Conservation (phyloP, 345 rosid species). For the Linum trigynum region DNA sequence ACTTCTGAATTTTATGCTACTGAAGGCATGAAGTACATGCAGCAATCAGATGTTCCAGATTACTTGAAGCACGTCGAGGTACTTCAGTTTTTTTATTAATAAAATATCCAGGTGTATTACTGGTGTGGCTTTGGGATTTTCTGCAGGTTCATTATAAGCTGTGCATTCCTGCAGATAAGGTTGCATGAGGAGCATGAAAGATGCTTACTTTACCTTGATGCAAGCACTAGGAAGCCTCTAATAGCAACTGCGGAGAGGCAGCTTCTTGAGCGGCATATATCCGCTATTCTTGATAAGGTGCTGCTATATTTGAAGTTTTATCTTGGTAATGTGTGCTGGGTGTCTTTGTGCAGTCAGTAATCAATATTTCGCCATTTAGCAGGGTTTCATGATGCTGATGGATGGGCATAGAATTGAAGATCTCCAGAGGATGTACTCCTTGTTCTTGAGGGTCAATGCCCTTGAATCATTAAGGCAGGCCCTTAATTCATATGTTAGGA, state of each 20-base stretch:
- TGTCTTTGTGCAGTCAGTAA: not conserved
- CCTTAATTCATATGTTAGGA: slow-evolving; percentile 65
- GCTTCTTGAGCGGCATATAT: slow-evolving; percentile 82
- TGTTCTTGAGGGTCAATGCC: slow-evolving; percentile 73
- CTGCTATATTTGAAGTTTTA: slow-evolving; percentile 1
- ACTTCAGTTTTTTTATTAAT: slow-evolving; percentile 10
- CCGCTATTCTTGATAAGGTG: slow-evolving; percentile 89
- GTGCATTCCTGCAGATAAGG: slow-evolving; percentile 48
- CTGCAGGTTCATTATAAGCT: slow-evolving; percentile 1
- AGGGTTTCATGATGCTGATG: slow-evolving; percentile 89
- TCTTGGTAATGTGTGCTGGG: slow-evolving; percentile 1
- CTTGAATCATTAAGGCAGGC: slow-evolving; percentile 84
- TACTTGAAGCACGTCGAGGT: slow-evolving; percentile 98
- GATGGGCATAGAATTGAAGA: slow-evolving; percentile 89
- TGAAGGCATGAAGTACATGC: slow-evolving; percentile 96
- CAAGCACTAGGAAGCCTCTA: slow-evolving; percentile 70
- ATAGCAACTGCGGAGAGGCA: slow-evolving; percentile 79
- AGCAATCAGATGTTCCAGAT: slow-evolving; percentile 96
- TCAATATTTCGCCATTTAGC: slow-evolving; percentile 17
- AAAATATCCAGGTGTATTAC: not conserved
- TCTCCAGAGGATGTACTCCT: slow-evolving; percentile 68
- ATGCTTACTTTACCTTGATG: slow-evolving; percentile 82
- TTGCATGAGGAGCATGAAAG: slow-evolving; percentile 96
- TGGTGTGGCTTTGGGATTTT: not conserved
- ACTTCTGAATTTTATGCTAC: slow-evolving; percentile 96